Evolutionary conservation across 2,329 filamentous ascomycete species (phyloP).

Genomic region (Xylaria arbuscula): DNA sequence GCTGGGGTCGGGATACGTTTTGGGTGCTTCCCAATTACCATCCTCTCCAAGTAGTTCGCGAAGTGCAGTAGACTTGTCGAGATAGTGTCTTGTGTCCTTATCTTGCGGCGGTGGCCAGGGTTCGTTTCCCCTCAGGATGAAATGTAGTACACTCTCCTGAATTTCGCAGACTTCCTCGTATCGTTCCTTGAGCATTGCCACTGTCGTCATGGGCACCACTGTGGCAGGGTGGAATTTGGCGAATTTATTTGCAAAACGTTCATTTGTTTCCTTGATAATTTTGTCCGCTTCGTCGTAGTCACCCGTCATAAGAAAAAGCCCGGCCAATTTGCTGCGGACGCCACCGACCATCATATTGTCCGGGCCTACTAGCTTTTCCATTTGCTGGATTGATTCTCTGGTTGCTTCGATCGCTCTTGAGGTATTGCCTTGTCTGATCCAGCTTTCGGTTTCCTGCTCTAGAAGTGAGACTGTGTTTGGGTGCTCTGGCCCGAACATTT

Average conservation of each 20-base stretch:
- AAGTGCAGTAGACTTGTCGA: neutral
- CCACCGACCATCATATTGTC: neutral
- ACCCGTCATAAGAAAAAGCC: neutral
- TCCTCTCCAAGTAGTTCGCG: neutral
- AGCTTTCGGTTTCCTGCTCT: neutral
- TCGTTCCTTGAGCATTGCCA: neutral
- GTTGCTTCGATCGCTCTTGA: neutral
- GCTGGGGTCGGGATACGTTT: neutral
- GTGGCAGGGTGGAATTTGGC: neutral
- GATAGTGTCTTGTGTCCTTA: neutral
- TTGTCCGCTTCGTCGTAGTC: neutral
- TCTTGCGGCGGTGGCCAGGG: neutral
- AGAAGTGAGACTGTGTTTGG: neutral
- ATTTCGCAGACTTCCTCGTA: neutral
- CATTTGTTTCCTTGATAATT: neutral
- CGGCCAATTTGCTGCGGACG: neutral
- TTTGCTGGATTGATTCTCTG: neutral
- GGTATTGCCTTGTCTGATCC: neutral
- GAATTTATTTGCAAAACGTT: neutral
- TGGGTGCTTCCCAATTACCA: neutral
- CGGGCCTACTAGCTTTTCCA: neutral
- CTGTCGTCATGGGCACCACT: constrained; percentile 2
- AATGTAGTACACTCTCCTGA: neutral
- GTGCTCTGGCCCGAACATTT: neutral
- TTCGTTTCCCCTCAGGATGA: neutral